A percentile compares a stretch with the other conserved stretches of the same genome.
Evolutionary conservation across 2,329 filamentous ascomycete species (phyloP).

Genomic region (Ceratocystis cubensis): DNA sequence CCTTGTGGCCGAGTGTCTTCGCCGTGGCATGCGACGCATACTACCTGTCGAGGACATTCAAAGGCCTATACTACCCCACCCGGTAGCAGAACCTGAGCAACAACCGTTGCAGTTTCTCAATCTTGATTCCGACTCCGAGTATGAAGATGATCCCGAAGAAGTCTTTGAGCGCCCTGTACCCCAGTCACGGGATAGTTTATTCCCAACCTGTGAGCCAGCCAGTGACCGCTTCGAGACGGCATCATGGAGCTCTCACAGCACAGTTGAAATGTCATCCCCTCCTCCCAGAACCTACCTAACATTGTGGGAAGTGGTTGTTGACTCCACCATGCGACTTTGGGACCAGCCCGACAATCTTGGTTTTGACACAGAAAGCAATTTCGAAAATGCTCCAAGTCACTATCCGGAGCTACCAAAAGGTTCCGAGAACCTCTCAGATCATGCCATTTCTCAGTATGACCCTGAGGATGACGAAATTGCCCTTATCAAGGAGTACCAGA

Average conservation of each 20-base stretch:
- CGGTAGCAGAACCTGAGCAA: background rate
- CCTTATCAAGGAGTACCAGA: conserved; percentile 1
- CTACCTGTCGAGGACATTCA: background rate
- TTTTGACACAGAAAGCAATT: background rate
- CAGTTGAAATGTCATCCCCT: background rate
- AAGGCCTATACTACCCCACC: background rate
- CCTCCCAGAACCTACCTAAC: conserved; percentile 11
- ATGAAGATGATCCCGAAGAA: background rate
- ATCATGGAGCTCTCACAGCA: background rate
- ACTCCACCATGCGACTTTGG: conserved; percentile 14
- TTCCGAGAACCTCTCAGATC: background rate
- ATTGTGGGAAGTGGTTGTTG: conserved; percentile 11
- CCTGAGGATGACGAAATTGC: conserved; percentile 2
- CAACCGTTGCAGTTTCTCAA: background rate
- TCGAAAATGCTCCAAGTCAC: background rate
- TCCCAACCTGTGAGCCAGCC: background rate
- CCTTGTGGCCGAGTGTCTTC: conserved; percentile 13
- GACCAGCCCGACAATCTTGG: conserved; percentile 12
- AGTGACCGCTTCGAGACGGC: background rate
- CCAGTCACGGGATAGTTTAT: background rate
- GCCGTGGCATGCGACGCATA: conserved; percentile 15
- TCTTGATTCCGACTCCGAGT: conserved; percentile 1
- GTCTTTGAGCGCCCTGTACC: background rate
- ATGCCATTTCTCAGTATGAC: background rate
- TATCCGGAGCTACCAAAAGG: background rate